These are phyloP conservation scores for Syncephalastrum contaminatum DNA, from an alignment of 371 early-diverging fungal species.

Conservation along the genomic window DNA sequence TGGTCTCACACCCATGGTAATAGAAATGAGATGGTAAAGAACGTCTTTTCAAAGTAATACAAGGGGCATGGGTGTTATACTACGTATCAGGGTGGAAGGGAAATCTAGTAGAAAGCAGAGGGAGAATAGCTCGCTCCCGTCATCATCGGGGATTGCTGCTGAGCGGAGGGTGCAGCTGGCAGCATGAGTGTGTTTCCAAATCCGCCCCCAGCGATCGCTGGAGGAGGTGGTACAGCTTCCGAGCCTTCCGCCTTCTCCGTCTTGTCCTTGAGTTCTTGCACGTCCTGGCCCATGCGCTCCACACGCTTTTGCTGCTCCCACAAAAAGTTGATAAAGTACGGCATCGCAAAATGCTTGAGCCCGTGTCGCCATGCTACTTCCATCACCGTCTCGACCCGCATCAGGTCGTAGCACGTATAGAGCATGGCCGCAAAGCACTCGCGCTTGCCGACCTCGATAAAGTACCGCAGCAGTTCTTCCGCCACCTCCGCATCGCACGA, in stretches of 20 bases:
- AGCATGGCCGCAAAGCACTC: slow-evolving; percentile 94
- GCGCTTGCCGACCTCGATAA: slow-evolving; percentile 85
- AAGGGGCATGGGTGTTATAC: no score
- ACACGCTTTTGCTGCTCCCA: slow-evolving; percentile 80
- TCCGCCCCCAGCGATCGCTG: slow-evolving; percentile 33
- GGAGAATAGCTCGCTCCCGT: no score
- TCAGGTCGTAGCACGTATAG: slow-evolving; percentile 90
- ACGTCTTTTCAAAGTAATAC: slow-evolving; percentile 10
- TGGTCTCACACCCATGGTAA: neutral
- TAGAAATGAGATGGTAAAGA: slow-evolving; percentile 20
- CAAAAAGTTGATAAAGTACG: slow-evolving; percentile 89
- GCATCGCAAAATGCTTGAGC: slow-evolving; percentile 91
- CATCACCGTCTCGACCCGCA: slow-evolving; percentile 91
- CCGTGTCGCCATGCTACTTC: slow-evolving; percentile 93
- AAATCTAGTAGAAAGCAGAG: no score
- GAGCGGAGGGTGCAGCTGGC: slow-evolving; percentile 35
- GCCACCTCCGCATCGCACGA: slow-evolving; percentile 84
- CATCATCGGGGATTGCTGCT: slow-evolving; percentile 39
- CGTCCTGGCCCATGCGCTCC: slow-evolving; percentile 19
- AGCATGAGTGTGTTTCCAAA: slow-evolving; percentile 70
- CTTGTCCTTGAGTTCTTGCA: slow-evolving; percentile 23
- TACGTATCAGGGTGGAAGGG: no score
- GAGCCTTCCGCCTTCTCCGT: slow-evolving; percentile 9
- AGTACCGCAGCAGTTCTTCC: slow-evolving; percentile 91
- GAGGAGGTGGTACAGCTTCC: slow-evolving; percentile 23